These are phyloP conservation scores for Collybiopsis luxurians DNA, from an alignment of 768 basidiomycete species.

Conservation along the genomic window DNA sequence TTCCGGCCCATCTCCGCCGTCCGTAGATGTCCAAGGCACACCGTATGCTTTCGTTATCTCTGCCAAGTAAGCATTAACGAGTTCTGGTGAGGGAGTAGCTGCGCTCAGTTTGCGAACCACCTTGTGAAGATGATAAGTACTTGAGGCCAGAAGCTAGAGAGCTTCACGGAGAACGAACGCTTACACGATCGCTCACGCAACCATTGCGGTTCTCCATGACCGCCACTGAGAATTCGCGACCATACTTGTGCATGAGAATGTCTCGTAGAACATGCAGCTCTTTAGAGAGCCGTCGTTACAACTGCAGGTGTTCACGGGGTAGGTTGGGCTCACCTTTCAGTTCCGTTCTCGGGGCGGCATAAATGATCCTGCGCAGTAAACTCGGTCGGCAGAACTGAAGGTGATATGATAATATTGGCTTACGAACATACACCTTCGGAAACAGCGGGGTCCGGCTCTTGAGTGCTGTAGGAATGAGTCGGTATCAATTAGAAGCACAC, in stretches of 20 bases:
- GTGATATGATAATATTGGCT: constrained; percentile 2
- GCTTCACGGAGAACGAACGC: constrained; percentile 19
- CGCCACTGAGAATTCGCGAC: constrained; percentile 83
- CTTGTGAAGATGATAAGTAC: no score
- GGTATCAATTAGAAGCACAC: constrained; percentile 7
- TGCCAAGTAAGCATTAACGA: constrained; percentile 84
- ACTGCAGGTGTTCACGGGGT: background rate
- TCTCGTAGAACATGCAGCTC: constrained; percentile 91
- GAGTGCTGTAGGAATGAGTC: constrained; percentile 23
- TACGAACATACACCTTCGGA: constrained; percentile 73
- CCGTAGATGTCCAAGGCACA: constrained; percentile 51
- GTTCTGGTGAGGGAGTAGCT: constrained; percentile 63
- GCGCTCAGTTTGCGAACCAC: constrained; percentile 70
- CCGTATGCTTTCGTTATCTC: constrained; percentile 91
- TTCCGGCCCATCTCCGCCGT: constrained; percentile 25
- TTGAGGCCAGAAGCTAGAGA: no score
- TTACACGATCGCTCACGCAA: constrained; percentile 82
- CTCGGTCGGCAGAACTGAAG: background rate
- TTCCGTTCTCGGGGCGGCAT: constrained; percentile 90
- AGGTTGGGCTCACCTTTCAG: constrained; percentile 61
- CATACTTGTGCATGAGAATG: constrained; percentile 94
- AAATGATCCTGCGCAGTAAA: constrained; percentile 60
- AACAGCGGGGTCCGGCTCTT: constrained; percentile 85
- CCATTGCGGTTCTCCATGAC: constrained; percentile 83
- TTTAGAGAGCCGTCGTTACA: constrained; percentile 21